Evolutionary conservation across 164 flowering plant species (phyloP).

Genomic region (Liriodendron chinense): DNA sequence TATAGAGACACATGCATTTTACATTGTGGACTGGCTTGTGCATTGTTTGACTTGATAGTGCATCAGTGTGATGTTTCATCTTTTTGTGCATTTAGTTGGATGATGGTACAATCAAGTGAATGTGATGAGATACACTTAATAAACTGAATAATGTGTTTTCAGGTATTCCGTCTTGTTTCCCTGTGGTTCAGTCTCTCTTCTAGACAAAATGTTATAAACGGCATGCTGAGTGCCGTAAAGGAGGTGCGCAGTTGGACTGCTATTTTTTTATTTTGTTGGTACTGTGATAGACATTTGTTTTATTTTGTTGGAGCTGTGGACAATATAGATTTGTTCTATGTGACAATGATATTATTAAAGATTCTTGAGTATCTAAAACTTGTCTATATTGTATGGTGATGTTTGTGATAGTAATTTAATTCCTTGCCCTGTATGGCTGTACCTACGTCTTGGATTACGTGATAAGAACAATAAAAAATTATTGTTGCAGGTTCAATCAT

Average conservation of each 20-base stretch:
- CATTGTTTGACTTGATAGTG: background rate
- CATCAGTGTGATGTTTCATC: background rate
- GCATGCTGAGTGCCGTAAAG: constrained; percentile 68
- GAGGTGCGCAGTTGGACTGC: constrained; percentile 47
- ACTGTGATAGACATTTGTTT: background rate
- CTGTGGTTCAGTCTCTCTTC: constrained; percentile 88
- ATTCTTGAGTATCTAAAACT: background rate
- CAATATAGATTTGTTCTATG: background rate
- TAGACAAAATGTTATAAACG: constrained; percentile 61
- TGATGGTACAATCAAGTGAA: constrained; percentile 5
- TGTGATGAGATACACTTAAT: background rate
- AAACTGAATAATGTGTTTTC: constrained; percentile 21
- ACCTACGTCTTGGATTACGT: background rate
- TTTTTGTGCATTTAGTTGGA: background rate
- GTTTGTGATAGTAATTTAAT: background rate
- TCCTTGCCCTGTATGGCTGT: background rate
- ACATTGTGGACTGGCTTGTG: background rate
- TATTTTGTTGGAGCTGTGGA: background rate
- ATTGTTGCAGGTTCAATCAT: constrained; percentile 74
- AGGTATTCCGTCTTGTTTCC: constrained; percentile 94
- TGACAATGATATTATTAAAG: background rate
- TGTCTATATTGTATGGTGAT: background rate
- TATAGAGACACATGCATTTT: background rate
- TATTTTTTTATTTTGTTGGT: background rate
- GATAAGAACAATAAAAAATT: background rate